phyloP scores from a whole-genome alignment of 2,329 filamentous ascomycete species.

The Talaromyces sp. region DNA sequence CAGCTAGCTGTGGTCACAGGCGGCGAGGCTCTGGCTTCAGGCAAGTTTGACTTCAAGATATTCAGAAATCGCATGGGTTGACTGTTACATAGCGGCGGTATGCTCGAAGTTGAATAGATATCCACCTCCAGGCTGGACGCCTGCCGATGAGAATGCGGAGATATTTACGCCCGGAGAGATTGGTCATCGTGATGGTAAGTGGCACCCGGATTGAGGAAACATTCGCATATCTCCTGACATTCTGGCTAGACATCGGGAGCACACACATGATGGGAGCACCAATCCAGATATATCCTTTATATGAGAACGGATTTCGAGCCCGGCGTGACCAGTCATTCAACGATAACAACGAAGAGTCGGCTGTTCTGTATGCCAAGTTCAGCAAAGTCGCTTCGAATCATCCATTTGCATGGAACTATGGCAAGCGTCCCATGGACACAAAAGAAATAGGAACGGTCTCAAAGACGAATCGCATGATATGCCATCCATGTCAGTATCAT shows the following conservation, averaged over 20 bases:
- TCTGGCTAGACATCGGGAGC: conserved; percentile 50
- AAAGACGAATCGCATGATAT: conserved; percentile 64
- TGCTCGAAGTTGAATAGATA: conserved; percentile 52
- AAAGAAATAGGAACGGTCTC: conserved; percentile 54
- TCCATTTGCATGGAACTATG: conserved; percentile 57
- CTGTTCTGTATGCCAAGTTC: conserved; percentile 59
- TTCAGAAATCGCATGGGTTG: conserved; percentile 16
- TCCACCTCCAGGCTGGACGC: conserved; percentile 60
- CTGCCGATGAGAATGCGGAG: conserved; percentile 46
- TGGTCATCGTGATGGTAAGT: conserved; percentile 42
- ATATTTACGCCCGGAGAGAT: conserved; percentile 53
- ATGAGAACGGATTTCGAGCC: conserved; percentile 63
- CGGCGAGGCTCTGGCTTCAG: conserved; percentile 62
- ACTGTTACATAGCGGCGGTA: conserved; percentile 45
- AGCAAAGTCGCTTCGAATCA: conserved; percentile 55
- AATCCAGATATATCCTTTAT: conserved; percentile 66
- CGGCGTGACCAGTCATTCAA: conserved; percentile 52
- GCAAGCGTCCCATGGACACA: conserved; percentile 44
- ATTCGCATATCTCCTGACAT: not conserved
- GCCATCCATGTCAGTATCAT: conserved; percentile 57
- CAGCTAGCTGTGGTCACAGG: conserved; percentile 60
- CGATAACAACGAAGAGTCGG: conserved; percentile 59
- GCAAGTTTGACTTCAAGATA: conserved; percentile 27
- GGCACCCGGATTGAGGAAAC: not conserved
- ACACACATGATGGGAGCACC: conserved; percentile 60